Percentiles rank a stretch among this genome's conserved stretches.
Conservation (phyloP, 106 monocot species). For the Agapanthus africanus region DNA sequence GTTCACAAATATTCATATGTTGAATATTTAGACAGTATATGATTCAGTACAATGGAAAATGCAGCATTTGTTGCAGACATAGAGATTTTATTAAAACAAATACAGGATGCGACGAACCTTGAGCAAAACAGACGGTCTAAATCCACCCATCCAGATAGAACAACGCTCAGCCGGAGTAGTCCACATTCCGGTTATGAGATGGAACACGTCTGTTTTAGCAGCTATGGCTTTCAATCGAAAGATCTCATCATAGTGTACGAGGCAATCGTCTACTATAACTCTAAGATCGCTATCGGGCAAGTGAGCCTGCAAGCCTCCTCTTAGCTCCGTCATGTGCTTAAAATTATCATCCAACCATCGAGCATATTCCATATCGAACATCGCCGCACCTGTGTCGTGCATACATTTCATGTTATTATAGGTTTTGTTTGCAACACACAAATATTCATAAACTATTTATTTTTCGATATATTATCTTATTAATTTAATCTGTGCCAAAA, state of each 20-base stretch:
- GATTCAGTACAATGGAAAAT: no score
- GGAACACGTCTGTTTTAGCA: slow-evolving; percentile 72
- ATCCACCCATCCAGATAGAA: slow-evolving; percentile 96
- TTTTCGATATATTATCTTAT: no score
- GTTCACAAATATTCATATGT: no score
- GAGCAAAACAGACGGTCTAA: slow-evolving; percentile 80
- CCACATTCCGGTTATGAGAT: slow-evolving; percentile 92
- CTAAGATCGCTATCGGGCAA: slow-evolving; percentile 55
- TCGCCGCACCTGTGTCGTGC: slow-evolving; percentile 34
- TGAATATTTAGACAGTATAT: no score
- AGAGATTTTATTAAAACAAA: no score
- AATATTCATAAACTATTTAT: no score
- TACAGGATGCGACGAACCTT: slow-evolving; percentile 40
- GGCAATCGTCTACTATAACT: slow-evolving; percentile 56
- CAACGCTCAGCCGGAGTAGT: slow-evolving; percentile 78
- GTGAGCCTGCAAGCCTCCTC: slow-evolving; percentile 58
- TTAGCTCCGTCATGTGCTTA: slow-evolving; percentile 64
- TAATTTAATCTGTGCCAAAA: no score
- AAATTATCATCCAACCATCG: slow-evolving; percentile 74
- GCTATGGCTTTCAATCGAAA: slow-evolving; percentile 55
- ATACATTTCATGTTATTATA: no score
- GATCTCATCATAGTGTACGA: slow-evolving; percentile 65
- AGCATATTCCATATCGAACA: slow-evolving; percentile 86
- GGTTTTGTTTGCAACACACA: no score
- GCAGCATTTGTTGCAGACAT: no score